Percentiles rank a stretch among this genome's conserved stretches.
phyloP scores from a whole-genome alignment of 257 asterid species.

The Salvia splendens region DNA sequence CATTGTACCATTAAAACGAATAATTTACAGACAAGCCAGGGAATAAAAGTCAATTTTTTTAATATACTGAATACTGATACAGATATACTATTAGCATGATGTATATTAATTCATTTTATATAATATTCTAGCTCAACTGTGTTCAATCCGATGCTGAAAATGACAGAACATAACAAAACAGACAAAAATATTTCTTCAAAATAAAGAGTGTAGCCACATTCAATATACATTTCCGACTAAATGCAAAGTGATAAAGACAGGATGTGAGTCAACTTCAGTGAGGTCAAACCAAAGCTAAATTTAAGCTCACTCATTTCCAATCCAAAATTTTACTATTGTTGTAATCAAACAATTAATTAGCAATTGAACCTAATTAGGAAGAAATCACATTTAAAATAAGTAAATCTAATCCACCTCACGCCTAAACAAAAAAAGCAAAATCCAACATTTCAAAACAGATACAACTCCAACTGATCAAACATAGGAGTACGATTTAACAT shows the following conservation, averaged over 20 bases:
- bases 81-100: not conserved
- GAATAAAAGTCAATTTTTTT: not conserved
- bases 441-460: not conserved
- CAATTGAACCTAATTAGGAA: not conserved
- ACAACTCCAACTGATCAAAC: conserved; percentile 9
- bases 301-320: conserved; percentile 13
- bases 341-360: conserved; percentile 5
- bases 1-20: conserved; percentile 5
- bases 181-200: conserved; percentile 4
- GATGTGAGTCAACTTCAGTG: conserved; percentile 30
- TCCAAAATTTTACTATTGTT: not conserved
- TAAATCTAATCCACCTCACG: not conserved
- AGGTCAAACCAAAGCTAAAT: not conserved
- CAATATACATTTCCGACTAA: not conserved
- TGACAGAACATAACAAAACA: not conserved
- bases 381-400: not conserved
- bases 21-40: not conserved
- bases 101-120: too few relatives aligned
- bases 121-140: not conserved
- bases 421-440: not conserved
- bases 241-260: not conserved
- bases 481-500: not conserved
- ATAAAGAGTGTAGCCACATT: conserved; percentile 21
- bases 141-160: not conserved
- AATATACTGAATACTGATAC: not conserved